Evolutionary conservation across 2,329 filamentous ascomycete species (phyloP), one percentile per base, ranked within the genome.

Genomic region (Dryadomyces quercivorus): DNA sequence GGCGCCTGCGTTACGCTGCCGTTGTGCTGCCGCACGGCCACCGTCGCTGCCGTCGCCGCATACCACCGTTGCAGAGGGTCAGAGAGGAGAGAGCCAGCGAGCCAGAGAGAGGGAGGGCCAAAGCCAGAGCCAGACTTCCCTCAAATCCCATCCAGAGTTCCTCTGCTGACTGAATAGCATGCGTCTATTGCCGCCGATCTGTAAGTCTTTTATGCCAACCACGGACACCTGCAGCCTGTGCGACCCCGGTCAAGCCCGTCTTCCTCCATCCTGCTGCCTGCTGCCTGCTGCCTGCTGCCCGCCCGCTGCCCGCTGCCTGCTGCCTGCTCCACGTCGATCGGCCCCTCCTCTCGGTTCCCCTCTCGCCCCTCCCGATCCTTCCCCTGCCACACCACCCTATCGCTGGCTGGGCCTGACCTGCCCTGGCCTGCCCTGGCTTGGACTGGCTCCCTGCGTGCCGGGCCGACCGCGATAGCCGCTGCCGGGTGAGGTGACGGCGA

Each of bases 111-210:
- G n/a, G n/a, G n/a, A n/a, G n/a, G n/a, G n/a, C n/a, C n/a, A n/a
- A n/a, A n/a, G n/a, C n/a, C n/a, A n/a, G n/a, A n/a, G n/a, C n/a
- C n/a, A n/a, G n/a, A n/a, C n/a, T n/a, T n/a, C n/a, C n/a, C n/a
- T n/a, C n/a, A n/a, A 36, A 12, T 36, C 6, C 34, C 34, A 36
- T 6, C 34, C 34, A 12, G 34, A 6, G 21, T 5, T 1, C 40
- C 15, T 13, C 8, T 51, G 52, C 56, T 61, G 47, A 54, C 62
- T 42, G 50, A 75, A 70, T 74, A 92, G 87, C 87, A 67, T 92
- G 87, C 74, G 85, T 92, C 67, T 92, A 92, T 73, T 92, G 87
- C 73, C 85, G 87, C 70, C 82, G 87, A 81, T 92, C 88, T 80
- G 86, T 90, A 82, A 88, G 86, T 22, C 5, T n/a, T n/a, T n/a